Conservation (phyloP, 176 grass and related monocot genomes). For the Triticum turgidum region DNA sequence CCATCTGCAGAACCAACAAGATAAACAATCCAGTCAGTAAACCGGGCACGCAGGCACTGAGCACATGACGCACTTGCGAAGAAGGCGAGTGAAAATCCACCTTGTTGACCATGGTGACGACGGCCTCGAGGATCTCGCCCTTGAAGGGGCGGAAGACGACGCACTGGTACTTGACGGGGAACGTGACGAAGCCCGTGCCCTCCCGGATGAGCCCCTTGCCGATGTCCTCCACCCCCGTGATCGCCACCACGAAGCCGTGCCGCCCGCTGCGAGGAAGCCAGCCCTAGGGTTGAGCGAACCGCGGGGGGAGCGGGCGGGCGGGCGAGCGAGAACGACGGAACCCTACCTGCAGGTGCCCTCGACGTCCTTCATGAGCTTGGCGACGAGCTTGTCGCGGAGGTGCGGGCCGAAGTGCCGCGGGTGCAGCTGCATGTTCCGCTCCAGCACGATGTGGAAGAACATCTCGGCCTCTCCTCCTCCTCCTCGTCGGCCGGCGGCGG, state of each 20-base stretch:
- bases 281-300: not conserved
- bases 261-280: conserved; percentile 52
- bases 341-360: conserved; percentile 95
- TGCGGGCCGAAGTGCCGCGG: conserved; percentile 95
- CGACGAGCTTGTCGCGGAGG: conserved; percentile 88
- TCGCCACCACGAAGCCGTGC: conserved; percentile 97
- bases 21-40: not conserved
- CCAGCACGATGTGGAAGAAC: conserved; percentile 98
- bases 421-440: conserved; percentile 98
- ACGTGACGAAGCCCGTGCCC: conserved; percentile 93
- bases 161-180: conserved; percentile 98
- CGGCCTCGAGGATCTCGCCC: conserved; percentile 93
- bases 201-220: conserved; percentile 95
- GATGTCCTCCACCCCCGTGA: conserved; percentile 94
- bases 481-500: conserved; percentile 7
- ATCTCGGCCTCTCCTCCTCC: conserved; percentile 35
- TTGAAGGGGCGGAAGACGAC: conserved; percentile 97
- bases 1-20: conserved; percentile 66
- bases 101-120: conserved; percentile 99
- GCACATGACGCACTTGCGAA: not conserved
- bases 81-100: conserved; percentile 7
- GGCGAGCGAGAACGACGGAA: not conserved
- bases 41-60: not conserved
- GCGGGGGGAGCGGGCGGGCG: not conserved
- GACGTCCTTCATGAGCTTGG: conserved; percentile 99